Percentiles rank a stretch among this genome's conserved stretches.
Evolutionary conservation across 2,329 filamentous ascomycete species (phyloP).

Genomic region (Xylariomycetidae sp.): DNA sequence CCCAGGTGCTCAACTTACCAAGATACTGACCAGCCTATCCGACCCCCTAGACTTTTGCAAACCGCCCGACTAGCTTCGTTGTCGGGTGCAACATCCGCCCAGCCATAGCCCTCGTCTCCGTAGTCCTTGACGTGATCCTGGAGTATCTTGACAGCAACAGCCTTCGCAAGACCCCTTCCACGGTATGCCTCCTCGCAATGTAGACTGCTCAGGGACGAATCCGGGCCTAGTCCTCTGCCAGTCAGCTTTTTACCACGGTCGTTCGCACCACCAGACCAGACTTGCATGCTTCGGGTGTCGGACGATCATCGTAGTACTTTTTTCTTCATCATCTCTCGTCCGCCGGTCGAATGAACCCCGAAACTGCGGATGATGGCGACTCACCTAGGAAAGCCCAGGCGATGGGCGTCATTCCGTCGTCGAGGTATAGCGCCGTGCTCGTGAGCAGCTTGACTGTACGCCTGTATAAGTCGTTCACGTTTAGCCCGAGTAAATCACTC

Average conservation of each 20-base stretch:
- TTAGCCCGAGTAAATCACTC: too few relatives aligned
- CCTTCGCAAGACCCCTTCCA: slow-evolving; percentile 59
- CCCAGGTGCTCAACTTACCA: slow-evolving; percentile 52
- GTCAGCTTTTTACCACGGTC: too few relatives aligned
- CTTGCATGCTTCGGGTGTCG: too few relatives aligned
- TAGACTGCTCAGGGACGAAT: slow-evolving; percentile 57
- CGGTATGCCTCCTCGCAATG: slow-evolving; percentile 59
- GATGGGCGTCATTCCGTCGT: slow-evolving; percentile 45
- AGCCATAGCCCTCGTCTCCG: slow-evolving; percentile 46
- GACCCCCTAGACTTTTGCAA: slow-evolving; percentile 57
- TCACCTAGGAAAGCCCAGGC: slow-evolving; percentile 60
- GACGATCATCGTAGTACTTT: background rate
- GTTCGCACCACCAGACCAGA: too few relatives aligned
- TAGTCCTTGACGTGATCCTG: slow-evolving; percentile 42
- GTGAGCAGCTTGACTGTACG: slow-evolving; percentile 40
- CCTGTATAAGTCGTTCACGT: slow-evolving; percentile 19
- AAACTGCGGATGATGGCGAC: slow-evolving; percentile 10
- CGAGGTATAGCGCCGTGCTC: slow-evolving; percentile 40
- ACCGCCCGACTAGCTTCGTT: slow-evolving; percentile 59
- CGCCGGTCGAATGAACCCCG: background rate
- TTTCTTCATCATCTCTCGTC: background rate
- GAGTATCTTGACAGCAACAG: slow-evolving; percentile 54
- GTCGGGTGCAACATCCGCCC: slow-evolving; percentile 59
- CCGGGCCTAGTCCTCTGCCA: slow-evolving; percentile 36
- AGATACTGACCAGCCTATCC: slow-evolving; percentile 48